These are phyloP conservation scores for Miamiensis avidus DNA, from an alignment of 169 alveolate genomes.

Conservation along the genomic window DNA sequence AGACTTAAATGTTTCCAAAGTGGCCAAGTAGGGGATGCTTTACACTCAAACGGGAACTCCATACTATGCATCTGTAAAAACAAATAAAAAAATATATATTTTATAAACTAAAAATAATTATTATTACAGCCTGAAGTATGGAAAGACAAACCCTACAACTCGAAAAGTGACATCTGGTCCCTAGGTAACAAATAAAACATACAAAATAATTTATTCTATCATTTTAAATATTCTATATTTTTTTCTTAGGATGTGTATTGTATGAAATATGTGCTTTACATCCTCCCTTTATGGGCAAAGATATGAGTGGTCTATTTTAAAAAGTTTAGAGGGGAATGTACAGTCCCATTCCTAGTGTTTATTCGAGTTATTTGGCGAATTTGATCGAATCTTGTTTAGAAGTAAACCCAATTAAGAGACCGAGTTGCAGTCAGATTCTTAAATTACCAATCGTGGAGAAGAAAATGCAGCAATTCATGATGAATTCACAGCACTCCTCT, in stretches of 20 bases:
- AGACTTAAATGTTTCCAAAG: constrained; percentile 66
- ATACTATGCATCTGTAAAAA: constrained; percentile 48
- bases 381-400: background rate
- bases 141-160: constrained; percentile 80
- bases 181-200: too few relatives aligned
- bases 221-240: too few relatives aligned
- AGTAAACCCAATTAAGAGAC: background rate
- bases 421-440: background rate
- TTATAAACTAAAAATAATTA: background rate
- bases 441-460: background rate
- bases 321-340: constrained; percentile 55
- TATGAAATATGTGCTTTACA: constrained; percentile 76
- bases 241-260: constrained; percentile 86
- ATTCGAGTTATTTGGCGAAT: background rate
- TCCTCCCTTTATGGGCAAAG: constrained; percentile 83
- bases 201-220: too few relatives aligned
- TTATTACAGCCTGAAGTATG: constrained; percentile 79
- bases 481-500: background rate
- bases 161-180: constrained; percentile 86
- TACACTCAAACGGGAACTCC: constrained; percentile 81
- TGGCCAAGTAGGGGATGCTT: constrained; percentile 64
- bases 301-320: constrained; percentile 80
- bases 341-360: constrained; percentile 29
- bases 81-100: too few relatives aligned
- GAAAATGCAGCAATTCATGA: too few relatives aligned